phyloP scores from a whole-genome alignment of 495 filamentous ascomycete genomes.

The Penicillium coprophilum region DNA sequence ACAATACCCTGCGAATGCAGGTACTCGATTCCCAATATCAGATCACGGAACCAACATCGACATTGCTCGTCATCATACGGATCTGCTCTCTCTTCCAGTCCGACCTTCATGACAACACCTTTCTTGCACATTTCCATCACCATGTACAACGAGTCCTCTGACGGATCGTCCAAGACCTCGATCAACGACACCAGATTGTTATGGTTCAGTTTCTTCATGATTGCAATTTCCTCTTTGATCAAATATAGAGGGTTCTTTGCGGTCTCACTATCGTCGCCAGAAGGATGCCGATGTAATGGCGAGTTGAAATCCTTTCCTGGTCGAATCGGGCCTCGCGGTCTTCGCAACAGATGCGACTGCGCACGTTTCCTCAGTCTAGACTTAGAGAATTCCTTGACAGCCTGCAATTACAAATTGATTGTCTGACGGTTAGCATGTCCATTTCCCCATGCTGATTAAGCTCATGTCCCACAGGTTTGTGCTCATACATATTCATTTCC shows the following conservation, averaged over 20 bases:
- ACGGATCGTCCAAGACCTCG: slow-evolving; percentile 93
- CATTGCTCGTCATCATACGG: slow-evolving; percentile 85
- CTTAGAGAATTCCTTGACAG: slow-evolving; percentile 98
- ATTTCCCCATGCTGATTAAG: neutral
- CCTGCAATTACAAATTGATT: slow-evolving; percentile 47
- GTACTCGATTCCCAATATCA: slow-evolving; percentile 96
- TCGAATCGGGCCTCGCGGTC: slow-evolving; percentile 55
- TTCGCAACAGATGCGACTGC: slow-evolving; percentile 85
- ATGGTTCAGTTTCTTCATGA: slow-evolving; percentile 98
- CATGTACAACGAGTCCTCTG: slow-evolving; percentile 96
- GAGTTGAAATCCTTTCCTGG: slow-evolving; percentile 63
- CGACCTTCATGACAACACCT: slow-evolving; percentile 95
- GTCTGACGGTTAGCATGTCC: neutral
- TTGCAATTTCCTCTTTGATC: slow-evolving; percentile 95
- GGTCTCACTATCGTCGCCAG: slow-evolving; percentile 52
- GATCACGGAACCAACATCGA: slow-evolving; percentile 89
- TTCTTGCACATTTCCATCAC: slow-evolving; percentile 99
- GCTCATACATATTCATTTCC: slow-evolving; percentile 85
- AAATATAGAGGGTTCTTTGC: slow-evolving; percentile 79
- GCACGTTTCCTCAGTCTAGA: slow-evolving; percentile 85
- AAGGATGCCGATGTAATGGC: slow-evolving; percentile 54
- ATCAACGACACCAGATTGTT: slow-evolving; percentile 88
- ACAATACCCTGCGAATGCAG: slow-evolving; percentile 93
- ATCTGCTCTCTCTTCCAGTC: slow-evolving; percentile 75
- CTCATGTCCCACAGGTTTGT: slow-evolving; percentile 4